Evolutionary conservation across 805 yeast species (phyloP).

Genomic region (Kluyveromyces aestuarii): DNA sequence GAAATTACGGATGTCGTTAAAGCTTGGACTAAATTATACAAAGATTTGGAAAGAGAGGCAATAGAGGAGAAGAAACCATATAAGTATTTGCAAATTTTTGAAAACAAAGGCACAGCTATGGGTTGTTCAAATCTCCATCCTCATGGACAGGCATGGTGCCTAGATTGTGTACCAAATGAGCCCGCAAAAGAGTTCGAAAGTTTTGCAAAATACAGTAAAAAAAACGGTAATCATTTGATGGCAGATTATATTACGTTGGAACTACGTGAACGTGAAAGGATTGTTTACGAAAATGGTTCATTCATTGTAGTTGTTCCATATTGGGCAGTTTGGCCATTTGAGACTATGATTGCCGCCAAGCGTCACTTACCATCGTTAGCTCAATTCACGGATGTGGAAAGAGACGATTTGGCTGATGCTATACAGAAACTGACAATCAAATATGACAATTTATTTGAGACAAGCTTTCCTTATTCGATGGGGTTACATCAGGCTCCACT

Average conservation of each 20-base stretch:
- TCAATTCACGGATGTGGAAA: slow-evolving; percentile 39
- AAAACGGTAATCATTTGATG: slow-evolving; percentile 41
- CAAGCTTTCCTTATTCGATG: slow-evolving; percentile 74
- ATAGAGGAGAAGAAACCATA: slow-evolving; percentile 34
- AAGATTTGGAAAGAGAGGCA: slow-evolving; percentile 33
- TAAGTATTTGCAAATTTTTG: slow-evolving; percentile 62
- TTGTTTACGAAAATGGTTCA: slow-evolving; percentile 51
- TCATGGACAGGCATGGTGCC: slow-evolving; percentile 77
- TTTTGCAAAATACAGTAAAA: slow-evolving; percentile 38
- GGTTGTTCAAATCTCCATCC: slow-evolving; percentile 80
- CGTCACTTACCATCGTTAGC: slow-evolving; percentile 41
- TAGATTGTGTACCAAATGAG: slow-evolving; percentile 56
- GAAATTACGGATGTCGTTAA: slow-evolving; percentile 42
- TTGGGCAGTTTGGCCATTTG: slow-evolving; percentile 83
- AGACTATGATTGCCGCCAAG: slow-evolving; percentile 54
- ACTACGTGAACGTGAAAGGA: slow-evolving; percentile 39
- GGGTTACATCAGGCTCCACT: slow-evolving; percentile 73
- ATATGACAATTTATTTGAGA: slow-evolving; percentile 61
- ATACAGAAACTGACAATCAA: slow-evolving; percentile 46
- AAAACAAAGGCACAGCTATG: slow-evolving; percentile 72
- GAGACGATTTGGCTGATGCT: slow-evolving; percentile 46
- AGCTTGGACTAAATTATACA: slow-evolving; percentile 52
- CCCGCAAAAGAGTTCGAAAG: slow-evolving; percentile 48
- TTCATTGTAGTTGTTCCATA: slow-evolving; percentile 66
- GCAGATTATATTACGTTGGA: slow-evolving; percentile 56